phyloP scores from a whole-genome alignment of 352 stramenopile species.

The Lagenidium sp. region DNA sequence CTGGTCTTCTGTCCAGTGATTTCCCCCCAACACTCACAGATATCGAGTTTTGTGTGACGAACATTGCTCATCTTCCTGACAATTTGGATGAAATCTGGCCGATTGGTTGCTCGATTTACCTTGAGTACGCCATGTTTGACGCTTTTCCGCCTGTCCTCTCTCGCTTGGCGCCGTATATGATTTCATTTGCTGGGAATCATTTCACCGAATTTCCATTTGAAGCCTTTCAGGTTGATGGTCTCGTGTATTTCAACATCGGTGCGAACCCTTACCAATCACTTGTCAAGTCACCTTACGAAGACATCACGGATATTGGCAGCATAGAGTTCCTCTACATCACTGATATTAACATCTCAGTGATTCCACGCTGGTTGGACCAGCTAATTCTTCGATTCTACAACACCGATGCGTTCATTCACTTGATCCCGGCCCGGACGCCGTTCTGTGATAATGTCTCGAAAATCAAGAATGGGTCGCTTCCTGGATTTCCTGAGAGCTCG shows the following conservation, averaged over 20 bases:
- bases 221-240: not conserved
- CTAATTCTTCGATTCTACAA: not conserved
- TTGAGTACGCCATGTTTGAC: conserved; percentile 4
- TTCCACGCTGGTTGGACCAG: conserved; percentile 4
- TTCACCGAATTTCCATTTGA: conserved; percentile 4
- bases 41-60: conserved; percentile 10
- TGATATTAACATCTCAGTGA: not conserved
- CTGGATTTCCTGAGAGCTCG: not conserved
- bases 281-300: not conserved
- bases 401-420: not conserved
- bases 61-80: conserved; percentile 3
- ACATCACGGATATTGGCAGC: not conserved
- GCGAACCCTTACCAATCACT: not conserved
- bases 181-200: conserved; percentile 4
- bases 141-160: not conserved
- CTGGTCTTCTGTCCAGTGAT: conserved; percentile 1
- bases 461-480: not conserved
- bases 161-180: not conserved
- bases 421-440: not conserved
- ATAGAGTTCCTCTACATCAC: not conserved
- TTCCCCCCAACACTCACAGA: conserved; percentile 5
- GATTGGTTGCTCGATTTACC: not conserved
- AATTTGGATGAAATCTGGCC: conserved; percentile 8
- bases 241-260: not conserved
- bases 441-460: not conserved